Evolutionary conservation across 2,329 filamentous ascomycete species (phyloP).

Genomic region (Sporothrix luriei): DNA sequence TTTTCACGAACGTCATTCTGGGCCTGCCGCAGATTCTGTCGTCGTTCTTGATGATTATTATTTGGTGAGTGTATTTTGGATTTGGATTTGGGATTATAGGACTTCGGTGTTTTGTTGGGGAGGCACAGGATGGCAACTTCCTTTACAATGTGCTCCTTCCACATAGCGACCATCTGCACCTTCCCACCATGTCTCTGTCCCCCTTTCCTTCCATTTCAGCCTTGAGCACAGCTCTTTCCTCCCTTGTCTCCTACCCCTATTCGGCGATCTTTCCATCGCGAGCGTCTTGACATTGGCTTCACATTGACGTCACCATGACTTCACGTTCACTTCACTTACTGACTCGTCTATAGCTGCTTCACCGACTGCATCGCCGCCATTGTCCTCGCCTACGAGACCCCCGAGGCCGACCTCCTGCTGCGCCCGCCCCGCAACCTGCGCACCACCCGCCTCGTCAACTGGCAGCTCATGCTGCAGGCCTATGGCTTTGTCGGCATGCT

Average conservation of each 20-base stretch:
- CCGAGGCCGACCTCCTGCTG: constrained; percentile 56
- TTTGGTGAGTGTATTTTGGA: constrained; percentile 41
- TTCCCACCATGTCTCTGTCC: neutral
- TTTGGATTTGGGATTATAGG: too few relatives aligned
- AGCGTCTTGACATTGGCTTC: too few relatives aligned
- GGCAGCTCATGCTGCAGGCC: constrained; percentile 54
- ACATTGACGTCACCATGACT: too few relatives aligned
- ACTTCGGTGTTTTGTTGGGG: neutral
- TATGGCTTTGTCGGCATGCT: constrained; percentile 57
- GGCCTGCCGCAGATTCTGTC: constrained; percentile 55
- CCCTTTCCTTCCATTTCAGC: too few relatives aligned
- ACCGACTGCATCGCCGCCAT: constrained; percentile 57
- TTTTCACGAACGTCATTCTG: constrained; percentile 59
- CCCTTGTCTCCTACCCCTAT: neutral
- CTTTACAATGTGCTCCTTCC: neutral
- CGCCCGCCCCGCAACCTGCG: constrained; percentile 55
- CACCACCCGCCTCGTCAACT: constrained; percentile 55
- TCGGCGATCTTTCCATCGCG: neutral
- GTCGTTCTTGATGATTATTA: constrained; percentile 61
- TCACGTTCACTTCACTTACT: neutral
- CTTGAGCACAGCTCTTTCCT: neutral
- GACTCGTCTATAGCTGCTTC: constrained; percentile 47
- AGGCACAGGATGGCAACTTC: neutral
- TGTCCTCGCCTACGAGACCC: constrained; percentile 58
- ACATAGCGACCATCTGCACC: neutral